Percentiles rank a stretch among this genome's conserved stretches.
Evolutionary conservation across 768 basidiomycete species (phyloP).

Genomic region (Suillus sp.): DNA sequence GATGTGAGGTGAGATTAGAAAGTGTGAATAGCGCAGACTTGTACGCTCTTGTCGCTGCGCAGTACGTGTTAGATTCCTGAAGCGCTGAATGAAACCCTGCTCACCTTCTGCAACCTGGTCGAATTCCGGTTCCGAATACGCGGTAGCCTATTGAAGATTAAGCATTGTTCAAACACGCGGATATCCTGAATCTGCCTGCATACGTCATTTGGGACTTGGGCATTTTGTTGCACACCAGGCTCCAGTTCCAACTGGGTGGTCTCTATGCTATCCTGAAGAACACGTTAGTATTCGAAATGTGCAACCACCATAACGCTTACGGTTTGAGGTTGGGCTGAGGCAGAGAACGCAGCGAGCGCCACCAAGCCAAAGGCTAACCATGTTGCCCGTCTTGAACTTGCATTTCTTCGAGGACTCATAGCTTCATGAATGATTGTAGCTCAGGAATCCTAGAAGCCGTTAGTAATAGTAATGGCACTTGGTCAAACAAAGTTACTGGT

Average conservation of each 20-base stretch:
- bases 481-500: background rate
- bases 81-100: constrained; percentile 6
- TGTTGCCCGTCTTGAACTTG: constrained; percentile 44
- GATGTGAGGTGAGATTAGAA: constrained; percentile 60
- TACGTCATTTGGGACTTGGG: constrained; percentile 2
- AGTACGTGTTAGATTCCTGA: constrained; percentile 11
- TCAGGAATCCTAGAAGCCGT: background rate
- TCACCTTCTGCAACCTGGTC: constrained; percentile 58
- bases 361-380: constrained; percentile 63
- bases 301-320: background rate
- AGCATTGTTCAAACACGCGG: background rate
- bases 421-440: constrained; percentile 5
- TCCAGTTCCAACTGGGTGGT: background rate
- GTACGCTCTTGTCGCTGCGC: constrained; percentile 69
- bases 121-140: constrained; percentile 23
- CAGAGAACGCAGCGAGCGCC: constrained; percentile 48
- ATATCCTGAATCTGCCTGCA: background rate
- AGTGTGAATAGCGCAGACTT: constrained; percentile 73
- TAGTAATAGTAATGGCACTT: background rate
- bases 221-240: background rate
- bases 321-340: constrained; percentile 41
- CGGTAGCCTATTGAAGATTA: constrained; percentile 18
- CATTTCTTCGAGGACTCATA: constrained; percentile 26
- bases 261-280: background rate
- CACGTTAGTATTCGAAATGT: background rate